Evolutionary conservation across 1,139 yeast species (phyloP).

Genomic region (Lodderomyces orthopsilosis): DNA sequence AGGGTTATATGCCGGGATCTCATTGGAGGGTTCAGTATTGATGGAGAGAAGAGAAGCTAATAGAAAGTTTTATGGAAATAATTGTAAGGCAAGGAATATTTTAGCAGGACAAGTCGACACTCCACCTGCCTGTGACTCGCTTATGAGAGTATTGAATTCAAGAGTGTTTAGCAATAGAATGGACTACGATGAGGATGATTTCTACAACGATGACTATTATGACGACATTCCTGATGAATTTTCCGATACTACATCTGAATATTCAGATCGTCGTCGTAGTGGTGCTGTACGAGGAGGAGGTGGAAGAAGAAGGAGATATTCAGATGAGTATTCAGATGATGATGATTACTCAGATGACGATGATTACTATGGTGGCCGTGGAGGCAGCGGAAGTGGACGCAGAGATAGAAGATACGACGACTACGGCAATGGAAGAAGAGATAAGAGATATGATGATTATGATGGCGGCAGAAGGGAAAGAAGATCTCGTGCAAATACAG

Average conservation of each 20-base stretch:
- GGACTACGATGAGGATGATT: conserved; percentile 50
- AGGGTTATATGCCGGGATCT: conserved; percentile 96
- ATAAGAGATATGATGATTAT: not conserved
- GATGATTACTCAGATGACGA: conserved; percentile 34
- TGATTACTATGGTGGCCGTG: conserved; percentile 17
- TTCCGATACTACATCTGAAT: conserved; percentile 43
- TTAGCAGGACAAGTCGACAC: conserved; percentile 83
- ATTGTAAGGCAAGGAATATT: conserved; percentile 81
- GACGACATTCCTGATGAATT: conserved; percentile 74
- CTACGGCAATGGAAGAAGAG: not conserved
- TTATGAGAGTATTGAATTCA: conserved; percentile 82
- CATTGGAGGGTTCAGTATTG: conserved; percentile 93
- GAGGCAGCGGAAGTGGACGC: conserved; percentile 9
- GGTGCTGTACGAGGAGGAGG: conserved; percentile 2
- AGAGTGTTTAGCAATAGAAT: conserved; percentile 71
- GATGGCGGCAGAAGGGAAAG: not conserved
- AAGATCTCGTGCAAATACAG: not conserved
- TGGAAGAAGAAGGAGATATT: conserved; percentile 32
- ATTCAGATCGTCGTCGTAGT: conserved; percentile 33
- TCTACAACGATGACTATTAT: conserved; percentile 55
- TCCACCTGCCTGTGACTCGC: conserved; percentile 90
- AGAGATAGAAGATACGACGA: not conserved
- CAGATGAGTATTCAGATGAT: conserved; percentile 43
- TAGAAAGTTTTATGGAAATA: conserved; percentile 86
- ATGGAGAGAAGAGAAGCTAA: conserved; percentile 96